These are phyloP conservation scores for Penicillium sp. DNA, from an alignment of 2,329 filamentous ascomycete genomes.

Conservation along the genomic window DNA sequence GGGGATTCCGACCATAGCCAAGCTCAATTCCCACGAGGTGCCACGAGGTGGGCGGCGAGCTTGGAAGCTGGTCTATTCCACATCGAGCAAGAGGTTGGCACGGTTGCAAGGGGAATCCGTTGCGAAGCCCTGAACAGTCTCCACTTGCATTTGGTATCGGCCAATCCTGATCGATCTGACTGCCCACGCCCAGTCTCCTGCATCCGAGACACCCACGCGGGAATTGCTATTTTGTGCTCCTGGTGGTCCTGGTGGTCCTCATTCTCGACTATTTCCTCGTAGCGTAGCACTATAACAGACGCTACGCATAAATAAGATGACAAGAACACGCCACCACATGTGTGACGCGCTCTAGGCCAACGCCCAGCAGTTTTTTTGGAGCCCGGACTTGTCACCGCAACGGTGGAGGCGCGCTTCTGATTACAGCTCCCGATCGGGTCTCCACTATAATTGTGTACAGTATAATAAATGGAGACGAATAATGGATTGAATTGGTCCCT, in stretches of 20 bases:
- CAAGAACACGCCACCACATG: constrained; percentile 4
- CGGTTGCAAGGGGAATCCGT: background rate
- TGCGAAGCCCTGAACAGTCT: constrained; percentile 16
- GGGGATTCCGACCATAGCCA: constrained; percentile 3
- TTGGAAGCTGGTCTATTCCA: background rate
- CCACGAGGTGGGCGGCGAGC: constrained; percentile 13
- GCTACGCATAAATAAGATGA: constrained; percentile 7
- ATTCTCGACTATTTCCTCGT: background rate
- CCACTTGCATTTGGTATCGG: background rate
- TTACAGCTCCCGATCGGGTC: constrained; percentile 19
- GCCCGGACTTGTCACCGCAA: constrained; percentile 11
- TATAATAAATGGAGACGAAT: background rate
- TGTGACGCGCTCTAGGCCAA: constrained; percentile 1
- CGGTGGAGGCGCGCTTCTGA: constrained; percentile 1
- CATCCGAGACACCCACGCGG: background rate
- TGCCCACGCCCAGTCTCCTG: background rate
- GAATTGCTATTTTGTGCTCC: background rate
- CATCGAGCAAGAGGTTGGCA: background rate
- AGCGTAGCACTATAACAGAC: constrained; percentile 6
- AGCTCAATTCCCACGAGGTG: constrained; percentile 1
- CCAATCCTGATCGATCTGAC: background rate
- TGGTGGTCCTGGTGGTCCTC: background rate
- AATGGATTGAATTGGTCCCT: background rate
- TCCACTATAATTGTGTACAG: background rate
- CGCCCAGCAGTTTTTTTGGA: too few relatives aligned